Conservation (phyloP, 1,284 basidiomycete species). For the Agroathelia rolfsii region DNA sequence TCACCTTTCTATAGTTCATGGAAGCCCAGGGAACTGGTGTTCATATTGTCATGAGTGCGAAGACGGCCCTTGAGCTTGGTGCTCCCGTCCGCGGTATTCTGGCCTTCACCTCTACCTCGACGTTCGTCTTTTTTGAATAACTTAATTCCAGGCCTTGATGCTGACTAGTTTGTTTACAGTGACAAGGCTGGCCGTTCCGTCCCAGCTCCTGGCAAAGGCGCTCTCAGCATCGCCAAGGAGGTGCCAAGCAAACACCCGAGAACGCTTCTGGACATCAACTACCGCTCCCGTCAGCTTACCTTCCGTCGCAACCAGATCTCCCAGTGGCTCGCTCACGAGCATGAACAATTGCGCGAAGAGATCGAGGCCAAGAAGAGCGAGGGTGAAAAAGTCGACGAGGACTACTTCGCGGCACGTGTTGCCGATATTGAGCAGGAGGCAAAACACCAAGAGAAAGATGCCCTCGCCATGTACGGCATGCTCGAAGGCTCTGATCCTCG, state of each 20-base stretch:
- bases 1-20: slow-evolving; percentile 62
- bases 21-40: slow-evolving; percentile 96
- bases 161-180: slow-evolving; percentile 27
- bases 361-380: slow-evolving; percentile 50
- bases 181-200: slow-evolving; percentile 94
- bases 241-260: slow-evolving; percentile 64
- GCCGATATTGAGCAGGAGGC: slow-evolving; percentile 86
- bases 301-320: slow-evolving; percentile 92
- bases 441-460: slow-evolving; percentile 83
- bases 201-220: slow-evolving; percentile 87
- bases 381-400: slow-evolving; percentile 47
- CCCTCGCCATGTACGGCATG: slow-evolving; percentile 87
- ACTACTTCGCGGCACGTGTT: slow-evolving; percentile 66
- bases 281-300: slow-evolving; percentile 82
- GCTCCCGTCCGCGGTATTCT: slow-evolving; percentile 89
- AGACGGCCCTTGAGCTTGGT: slow-evolving; percentile 91
- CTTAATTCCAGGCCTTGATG: slow-evolving; percentile 5
- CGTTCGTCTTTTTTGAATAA: slow-evolving; percentile 37
- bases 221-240: slow-evolving; percentile 80
- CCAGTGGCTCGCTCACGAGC: slow-evolving; percentile 89
- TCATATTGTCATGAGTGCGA: slow-evolving; percentile 94
- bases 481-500: slow-evolving; percentile 80
- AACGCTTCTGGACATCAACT: slow-evolving; percentile 73
- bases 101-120: slow-evolving; percentile 94
- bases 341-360: slow-evolving; percentile 74